Percentiles rank a stretch among this genome's conserved stretches.
These are phyloP conservation scores for Helotiales sp. DNA, from an alignment of 2,329 filamentous ascomycete genomes.

Conservation along the genomic window DNA sequence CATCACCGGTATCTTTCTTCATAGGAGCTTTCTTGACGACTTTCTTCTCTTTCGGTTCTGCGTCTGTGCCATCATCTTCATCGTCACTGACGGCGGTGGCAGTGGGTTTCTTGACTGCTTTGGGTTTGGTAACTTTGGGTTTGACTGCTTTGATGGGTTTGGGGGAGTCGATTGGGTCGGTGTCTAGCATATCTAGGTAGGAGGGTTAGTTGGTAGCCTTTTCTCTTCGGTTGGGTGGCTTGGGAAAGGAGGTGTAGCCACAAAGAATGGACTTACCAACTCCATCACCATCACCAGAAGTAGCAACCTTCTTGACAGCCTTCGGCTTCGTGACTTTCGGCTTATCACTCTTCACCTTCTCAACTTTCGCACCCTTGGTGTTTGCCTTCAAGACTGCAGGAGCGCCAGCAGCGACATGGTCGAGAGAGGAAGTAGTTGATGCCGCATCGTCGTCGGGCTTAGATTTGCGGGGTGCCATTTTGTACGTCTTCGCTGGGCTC, in stretches of 20 bases:
- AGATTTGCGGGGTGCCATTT: slow-evolving; percentile 26
- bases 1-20: slow-evolving; percentile 1
- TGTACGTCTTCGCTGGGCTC: too few species aligned
- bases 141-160: too few species aligned
- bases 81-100: background rate
- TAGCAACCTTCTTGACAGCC: slow-evolving; percentile 14
- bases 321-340: slow-evolving; percentile 16
- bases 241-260: too few species aligned
- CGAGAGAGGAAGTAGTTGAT: slow-evolving; percentile 11
- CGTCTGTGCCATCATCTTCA: too few species aligned
- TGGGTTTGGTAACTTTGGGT: slow-evolving; percentile 15
- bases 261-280: too few species aligned
- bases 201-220: too few species aligned
- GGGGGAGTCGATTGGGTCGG: too few species aligned
- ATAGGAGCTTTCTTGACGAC: background rate
- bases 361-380: slow-evolving; percentile 24
- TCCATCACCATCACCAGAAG: background rate
- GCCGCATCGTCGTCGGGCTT: slow-evolving; percentile 16
- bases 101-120: slow-evolving; percentile 18
- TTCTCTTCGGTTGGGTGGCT: too few species aligned
- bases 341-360: slow-evolving; percentile 20
- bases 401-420: too few species aligned
- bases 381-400: slow-evolving; percentile 21
- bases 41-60: too few species aligned
- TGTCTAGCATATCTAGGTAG: too few species aligned